Evolutionary conservation across 2,329 filamentous ascomycete species (phyloP).

Genomic region (Byssothecium circinans): DNA sequence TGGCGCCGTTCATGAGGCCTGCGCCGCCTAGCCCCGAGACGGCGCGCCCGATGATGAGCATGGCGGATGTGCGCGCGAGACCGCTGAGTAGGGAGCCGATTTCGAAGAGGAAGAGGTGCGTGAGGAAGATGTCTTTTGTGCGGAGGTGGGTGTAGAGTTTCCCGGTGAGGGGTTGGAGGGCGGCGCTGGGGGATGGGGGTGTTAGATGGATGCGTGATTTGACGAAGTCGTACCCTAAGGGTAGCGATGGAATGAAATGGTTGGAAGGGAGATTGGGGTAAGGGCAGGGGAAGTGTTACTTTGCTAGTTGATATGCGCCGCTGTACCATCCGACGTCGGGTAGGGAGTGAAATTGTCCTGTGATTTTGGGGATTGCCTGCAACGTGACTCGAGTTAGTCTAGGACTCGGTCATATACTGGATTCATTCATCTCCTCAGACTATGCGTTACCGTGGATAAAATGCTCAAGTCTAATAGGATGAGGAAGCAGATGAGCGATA

Average conservation of each 20-base stretch:
- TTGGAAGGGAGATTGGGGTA: no score
- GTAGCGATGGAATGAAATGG: no score
- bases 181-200: slow-evolving; percentile 7
- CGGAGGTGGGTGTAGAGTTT: slow-evolving; percentile 20
- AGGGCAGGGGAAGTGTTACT: no score
- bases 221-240: neutral
- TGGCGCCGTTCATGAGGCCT: slow-evolving; percentile 17
- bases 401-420: neutral
- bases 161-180: slow-evolving; percentile 22
- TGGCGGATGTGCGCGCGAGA: slow-evolving; percentile 28
- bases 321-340: slow-evolving; percentile 20
- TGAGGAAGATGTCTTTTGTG: slow-evolving; percentile 49
- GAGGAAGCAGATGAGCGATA: slow-evolving; percentile 17
- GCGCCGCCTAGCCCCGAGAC: slow-evolving; percentile 13
- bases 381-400: no score
- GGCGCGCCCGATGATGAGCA: slow-evolving; percentile 16
- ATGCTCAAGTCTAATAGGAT: slow-evolving; percentile 23
- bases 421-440: neutral
- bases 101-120: slow-evolving; percentile 46
- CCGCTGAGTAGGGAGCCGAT: slow-evolving; percentile 56
- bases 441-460: slow-evolving; percentile 17
- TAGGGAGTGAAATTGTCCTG: slow-evolving; percentile 20
- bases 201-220: neutral
- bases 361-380: slow-evolving; percentile 21
- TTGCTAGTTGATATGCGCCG: slow-evolving; percentile 14